These are phyloP conservation scores for Triticum urartu DNA, from an alignment of 176 grass and related monocot species.

Conservation along the genomic window DNA sequence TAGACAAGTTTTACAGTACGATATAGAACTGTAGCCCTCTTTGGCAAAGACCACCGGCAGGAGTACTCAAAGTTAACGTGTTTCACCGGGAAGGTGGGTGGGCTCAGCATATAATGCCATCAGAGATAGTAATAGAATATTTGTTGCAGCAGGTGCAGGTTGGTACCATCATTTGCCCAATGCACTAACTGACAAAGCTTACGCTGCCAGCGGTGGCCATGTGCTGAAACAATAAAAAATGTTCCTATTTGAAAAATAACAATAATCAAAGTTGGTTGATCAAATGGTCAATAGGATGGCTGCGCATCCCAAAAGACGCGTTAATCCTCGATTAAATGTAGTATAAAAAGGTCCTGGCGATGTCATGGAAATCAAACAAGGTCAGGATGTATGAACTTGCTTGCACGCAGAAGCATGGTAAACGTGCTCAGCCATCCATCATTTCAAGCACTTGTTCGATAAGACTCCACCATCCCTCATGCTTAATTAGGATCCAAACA, in stretches of 20 bases:
- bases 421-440: not conserved
- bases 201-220: not conserved
- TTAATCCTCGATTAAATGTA: not conserved
- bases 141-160: not conserved
- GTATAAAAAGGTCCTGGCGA: not conserved
- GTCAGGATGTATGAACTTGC: not conserved
- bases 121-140: not conserved
- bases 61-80: too few relatives aligned
- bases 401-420: slow-evolving; percentile 21
- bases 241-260: not conserved
- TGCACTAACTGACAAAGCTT: not conserved
- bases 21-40: too few relatives aligned
- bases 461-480: not conserved
- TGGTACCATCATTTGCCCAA: too few relatives aligned
- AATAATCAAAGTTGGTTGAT: not conserved
- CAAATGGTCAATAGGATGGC: not conserved
- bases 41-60: too few relatives aligned
- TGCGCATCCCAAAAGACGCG: not conserved
- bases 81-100: too few relatives aligned
- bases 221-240: not conserved
- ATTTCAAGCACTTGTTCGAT: not conserved
- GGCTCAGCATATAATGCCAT: not conserved
- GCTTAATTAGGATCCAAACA: not conserved
- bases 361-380: not conserved
- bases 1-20: too few relatives aligned